phyloP scores from a whole-genome alignment of 768 basidiomycete genomes.

The Candolleomyces eurysporus region DNA sequence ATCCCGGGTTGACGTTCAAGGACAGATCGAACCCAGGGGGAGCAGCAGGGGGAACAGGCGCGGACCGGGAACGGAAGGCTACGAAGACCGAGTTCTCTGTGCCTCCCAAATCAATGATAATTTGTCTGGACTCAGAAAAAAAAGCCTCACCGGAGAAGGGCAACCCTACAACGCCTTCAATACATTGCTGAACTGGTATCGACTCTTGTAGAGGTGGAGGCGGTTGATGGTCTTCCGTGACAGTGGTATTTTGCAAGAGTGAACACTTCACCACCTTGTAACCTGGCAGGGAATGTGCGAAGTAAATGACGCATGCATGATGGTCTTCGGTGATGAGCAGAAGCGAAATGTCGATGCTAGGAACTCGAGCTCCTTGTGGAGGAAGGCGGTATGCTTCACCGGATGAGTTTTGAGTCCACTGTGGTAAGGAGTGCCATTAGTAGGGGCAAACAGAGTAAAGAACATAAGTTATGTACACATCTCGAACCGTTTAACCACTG shows the following conservation, averaged over 20 bases:
- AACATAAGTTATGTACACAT: conserved; percentile 37
- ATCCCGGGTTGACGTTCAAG: background rate
- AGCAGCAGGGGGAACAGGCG: background rate
- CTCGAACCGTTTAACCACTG: conserved; percentile 60
- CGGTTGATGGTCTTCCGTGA: conserved; percentile 31
- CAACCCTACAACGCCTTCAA: conserved; percentile 16
- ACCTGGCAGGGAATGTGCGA: conserved; percentile 42
- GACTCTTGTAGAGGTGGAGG: background rate
- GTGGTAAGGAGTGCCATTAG: background rate
- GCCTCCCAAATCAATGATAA: conserved; percentile 45
- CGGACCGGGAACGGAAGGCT: background rate
- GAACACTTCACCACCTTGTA: conserved; percentile 50
- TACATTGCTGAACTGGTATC: background rate
- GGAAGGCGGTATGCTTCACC: conserved; percentile 57
- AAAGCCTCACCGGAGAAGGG: conserved; percentile 34
- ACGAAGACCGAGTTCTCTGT: background rate
- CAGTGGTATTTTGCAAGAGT: conserved; percentile 39
- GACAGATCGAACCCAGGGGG: background rate
- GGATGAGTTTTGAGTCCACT: conserved; percentile 53
- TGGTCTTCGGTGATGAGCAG: conserved; percentile 66
- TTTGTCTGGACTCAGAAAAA: conserved; percentile 52
- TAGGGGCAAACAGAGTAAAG: background rate
- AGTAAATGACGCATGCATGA: conserved; percentile 51
- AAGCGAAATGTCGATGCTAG: conserved; percentile 53
- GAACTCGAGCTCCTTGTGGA: conserved; percentile 53